These are phyloP conservation scores for Fusarium coffeatum DNA, from an alignment of 2,329 filamentous ascomycete species.

Conservation along the genomic window DNA sequence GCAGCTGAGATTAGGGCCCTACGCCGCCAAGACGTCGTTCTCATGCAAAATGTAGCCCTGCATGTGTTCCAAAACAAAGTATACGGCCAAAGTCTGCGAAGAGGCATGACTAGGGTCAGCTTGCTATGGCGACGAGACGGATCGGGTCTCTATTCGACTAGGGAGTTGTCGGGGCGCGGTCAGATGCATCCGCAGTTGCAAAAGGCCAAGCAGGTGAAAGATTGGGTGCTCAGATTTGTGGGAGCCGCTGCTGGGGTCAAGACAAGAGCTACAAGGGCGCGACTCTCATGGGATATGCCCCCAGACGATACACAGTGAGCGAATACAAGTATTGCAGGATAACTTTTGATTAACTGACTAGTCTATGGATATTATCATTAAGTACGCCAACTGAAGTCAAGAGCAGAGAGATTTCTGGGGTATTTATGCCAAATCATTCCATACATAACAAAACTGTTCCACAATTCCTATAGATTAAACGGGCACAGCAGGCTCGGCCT, in stretches of 20 bases:
- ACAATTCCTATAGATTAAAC: slow-evolving; percentile 24
- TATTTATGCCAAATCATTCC: slow-evolving; percentile 43
- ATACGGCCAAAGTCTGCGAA: slow-evolving; percentile 84
- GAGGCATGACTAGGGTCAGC: slow-evolving; percentile 75
- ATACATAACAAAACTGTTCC: slow-evolving; percentile 1
- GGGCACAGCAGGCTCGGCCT: slow-evolving; percentile 43
- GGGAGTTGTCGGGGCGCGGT: slow-evolving; percentile 56
- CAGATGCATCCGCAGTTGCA: slow-evolving; percentile 63
- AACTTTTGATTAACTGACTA: slow-evolving; percentile 9
- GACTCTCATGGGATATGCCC: slow-evolving; percentile 54
- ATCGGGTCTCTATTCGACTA: slow-evolving; percentile 66
- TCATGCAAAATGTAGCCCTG: slow-evolving; percentile 83
- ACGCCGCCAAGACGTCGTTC: slow-evolving; percentile 78
- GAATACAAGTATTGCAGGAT: background rate
- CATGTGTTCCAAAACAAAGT: slow-evolving; percentile 80
- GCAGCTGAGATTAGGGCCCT: slow-evolving; percentile 58
- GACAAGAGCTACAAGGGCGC: slow-evolving; percentile 22
- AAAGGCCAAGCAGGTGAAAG: slow-evolving; percentile 75
- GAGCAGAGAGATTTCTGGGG: slow-evolving; percentile 42
- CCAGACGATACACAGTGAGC: slow-evolving; percentile 56
- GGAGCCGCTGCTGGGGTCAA: slow-evolving; percentile 49
- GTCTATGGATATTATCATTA: slow-evolving; percentile 26
- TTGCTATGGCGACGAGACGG: slow-evolving; percentile 69
- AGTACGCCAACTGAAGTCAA: slow-evolving; percentile 26
- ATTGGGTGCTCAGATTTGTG: slow-evolving; percentile 82